Percentiles rank a stretch among this genome's conserved stretches.
phyloP scores from a whole-genome alignment of 2,329 filamentous ascomycete genomes.

The Phialocephala subalpina region DNA sequence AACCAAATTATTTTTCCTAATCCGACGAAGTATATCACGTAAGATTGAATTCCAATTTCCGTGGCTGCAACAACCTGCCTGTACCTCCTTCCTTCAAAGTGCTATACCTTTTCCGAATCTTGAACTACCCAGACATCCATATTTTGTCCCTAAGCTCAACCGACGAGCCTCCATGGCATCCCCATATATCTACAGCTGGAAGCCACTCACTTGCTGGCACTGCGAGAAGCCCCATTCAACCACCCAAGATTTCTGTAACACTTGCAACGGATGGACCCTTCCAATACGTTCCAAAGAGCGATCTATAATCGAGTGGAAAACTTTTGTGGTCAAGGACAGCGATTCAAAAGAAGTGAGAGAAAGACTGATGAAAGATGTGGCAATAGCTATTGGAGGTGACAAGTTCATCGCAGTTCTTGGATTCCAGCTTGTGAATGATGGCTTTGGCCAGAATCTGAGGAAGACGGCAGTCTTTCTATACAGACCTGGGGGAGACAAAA shows the following conservation, averaged over 20 bases:
- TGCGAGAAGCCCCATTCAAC: not conserved
- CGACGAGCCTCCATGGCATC: not conserved
- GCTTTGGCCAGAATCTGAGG: not conserved
- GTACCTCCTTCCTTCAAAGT: not conserved
- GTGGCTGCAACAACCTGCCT: too few relatives aligned
- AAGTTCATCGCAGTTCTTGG: not conserved
- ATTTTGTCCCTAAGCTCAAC: not conserved
- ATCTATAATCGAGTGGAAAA: conserved; percentile 2
- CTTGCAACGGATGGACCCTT: conserved; percentile 14
- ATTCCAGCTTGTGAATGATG: not conserved
- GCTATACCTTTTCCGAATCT: not conserved
- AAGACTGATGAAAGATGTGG: not conserved
- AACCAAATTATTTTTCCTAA: too few relatives aligned
- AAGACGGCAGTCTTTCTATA: not conserved
- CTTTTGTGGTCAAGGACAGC: not conserved
- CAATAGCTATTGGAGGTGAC: not conserved
- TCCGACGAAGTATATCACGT: not conserved
- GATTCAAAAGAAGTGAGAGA: not conserved
- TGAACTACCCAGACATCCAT: not conserved
- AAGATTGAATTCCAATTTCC: not conserved
- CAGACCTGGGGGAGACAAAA: not conserved
- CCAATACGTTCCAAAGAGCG: not conserved
- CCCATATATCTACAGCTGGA: not conserved
- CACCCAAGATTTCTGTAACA: not conserved
- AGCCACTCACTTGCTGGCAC: conserved; percentile 14